Conservation (phyloP, 495 filamentous ascomycete species). For the Elaphomyces granulatus region DNA sequence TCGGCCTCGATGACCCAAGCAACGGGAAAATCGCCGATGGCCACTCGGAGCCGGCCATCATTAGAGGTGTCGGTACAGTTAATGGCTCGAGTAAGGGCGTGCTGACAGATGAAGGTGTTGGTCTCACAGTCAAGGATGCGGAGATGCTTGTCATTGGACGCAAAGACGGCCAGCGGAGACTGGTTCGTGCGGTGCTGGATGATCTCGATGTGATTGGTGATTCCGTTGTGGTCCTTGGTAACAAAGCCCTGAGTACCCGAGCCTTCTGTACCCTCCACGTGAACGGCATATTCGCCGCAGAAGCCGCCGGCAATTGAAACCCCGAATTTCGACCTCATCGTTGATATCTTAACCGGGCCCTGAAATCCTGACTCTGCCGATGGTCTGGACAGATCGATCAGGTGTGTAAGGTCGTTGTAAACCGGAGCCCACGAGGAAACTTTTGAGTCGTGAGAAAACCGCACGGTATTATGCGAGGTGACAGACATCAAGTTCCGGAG, state of each 20-base stretch:
- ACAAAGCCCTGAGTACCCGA: conserved; percentile 47
- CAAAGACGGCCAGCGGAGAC: conserved; percentile 57
- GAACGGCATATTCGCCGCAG: conserved; percentile 63
- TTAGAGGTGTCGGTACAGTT: conserved; percentile 79
- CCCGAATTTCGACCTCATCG: conserved; percentile 49
- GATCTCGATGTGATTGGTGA: conserved; percentile 78
- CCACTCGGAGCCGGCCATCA: conserved; percentile 61
- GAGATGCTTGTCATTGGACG: conserved; percentile 67
- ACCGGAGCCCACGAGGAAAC: conserved; percentile 34
- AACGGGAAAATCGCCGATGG: conserved; percentile 52
- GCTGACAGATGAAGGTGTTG: conserved; percentile 46
- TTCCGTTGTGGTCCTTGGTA: conserved; percentile 52
- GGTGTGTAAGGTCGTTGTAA: conserved; percentile 25
- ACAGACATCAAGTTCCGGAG: conserved; percentile 70
- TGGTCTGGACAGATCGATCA: conserved; percentile 50
- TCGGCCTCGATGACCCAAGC: conserved; percentile 51
- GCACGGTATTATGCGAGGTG: conserved; percentile 57
- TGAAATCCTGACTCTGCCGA: conserved; percentile 25
- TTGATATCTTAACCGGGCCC: conserved; percentile 45
- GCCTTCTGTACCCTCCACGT: conserved; percentile 31
- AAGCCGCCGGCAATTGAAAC: conserved; percentile 71
- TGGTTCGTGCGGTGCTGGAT: conserved; percentile 43
- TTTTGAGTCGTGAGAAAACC: conserved; percentile 52
- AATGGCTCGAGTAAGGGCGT: conserved; percentile 50
- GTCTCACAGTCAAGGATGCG: conserved; percentile 61